Evolutionary conservation across 768 basidiomycete species (phyloP).

Genomic region (Cystofilobasidium capitatum): DNA sequence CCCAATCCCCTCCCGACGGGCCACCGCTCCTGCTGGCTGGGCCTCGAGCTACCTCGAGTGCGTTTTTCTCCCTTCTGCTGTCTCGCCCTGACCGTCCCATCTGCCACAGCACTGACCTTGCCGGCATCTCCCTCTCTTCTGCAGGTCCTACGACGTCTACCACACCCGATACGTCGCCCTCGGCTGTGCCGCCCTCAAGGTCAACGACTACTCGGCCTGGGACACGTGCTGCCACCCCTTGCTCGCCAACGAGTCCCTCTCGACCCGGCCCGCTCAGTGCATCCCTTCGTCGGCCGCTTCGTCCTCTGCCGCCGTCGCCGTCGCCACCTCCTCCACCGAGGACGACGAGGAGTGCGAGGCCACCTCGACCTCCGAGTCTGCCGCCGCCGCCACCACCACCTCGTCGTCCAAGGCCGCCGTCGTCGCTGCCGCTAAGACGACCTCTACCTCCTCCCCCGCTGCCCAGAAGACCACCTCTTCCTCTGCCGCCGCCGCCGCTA

Average conservation of each 20-base stretch:
- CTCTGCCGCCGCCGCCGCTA: conserved; percentile 23
- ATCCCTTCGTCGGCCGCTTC: conserved; percentile 50
- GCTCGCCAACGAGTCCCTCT: conserved; percentile 51
- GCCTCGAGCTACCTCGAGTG: conserved; percentile 16
- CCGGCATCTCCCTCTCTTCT: neutral
- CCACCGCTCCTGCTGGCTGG: conserved; percentile 18
- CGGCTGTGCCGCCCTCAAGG: conserved; percentile 45
- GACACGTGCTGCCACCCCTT: conserved; percentile 59
- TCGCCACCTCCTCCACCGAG: conserved; percentile 49
- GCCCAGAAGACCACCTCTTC: conserved; percentile 29
- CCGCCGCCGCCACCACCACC: conserved; percentile 28
- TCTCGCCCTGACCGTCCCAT: neutral
- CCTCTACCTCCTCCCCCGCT: conserved; percentile 31
- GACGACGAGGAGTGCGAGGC: conserved; percentile 49
- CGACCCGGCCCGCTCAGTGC: conserved; percentile 49
- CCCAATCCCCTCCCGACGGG: conserved; percentile 12
- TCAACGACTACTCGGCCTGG: conserved; percentile 47
- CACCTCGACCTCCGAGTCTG: conserved; percentile 33
- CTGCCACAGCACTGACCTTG: neutral
- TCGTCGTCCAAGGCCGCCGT: conserved; percentile 16
- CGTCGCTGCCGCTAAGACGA: conserved; percentile 40
- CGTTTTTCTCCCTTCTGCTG: neutral
- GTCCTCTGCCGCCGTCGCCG: conserved; percentile 47
- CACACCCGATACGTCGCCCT: conserved; percentile 57
- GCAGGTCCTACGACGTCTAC: conserved; percentile 40